phyloP scores from a whole-genome alignment of 306 rosid species.

The Fragaria vesca region DNA sequence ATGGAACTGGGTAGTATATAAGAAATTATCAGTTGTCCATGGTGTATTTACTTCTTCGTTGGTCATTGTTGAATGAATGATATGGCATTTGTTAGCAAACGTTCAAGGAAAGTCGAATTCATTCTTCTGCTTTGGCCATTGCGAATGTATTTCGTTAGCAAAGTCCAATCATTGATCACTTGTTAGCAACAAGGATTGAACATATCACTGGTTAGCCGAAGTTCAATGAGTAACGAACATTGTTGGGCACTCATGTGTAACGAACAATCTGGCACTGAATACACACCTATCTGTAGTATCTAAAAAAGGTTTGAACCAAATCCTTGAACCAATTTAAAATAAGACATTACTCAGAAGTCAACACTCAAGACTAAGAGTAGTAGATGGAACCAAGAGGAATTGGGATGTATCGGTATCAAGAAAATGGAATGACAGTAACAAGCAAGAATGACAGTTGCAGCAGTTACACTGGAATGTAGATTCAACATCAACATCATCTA shows the following conservation, averaged over 20 bases:
- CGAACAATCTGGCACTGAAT: background rate
- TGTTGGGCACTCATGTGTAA: background rate
- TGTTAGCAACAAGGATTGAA: background rate
- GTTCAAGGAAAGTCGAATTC: no score
- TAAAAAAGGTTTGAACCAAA: background rate
- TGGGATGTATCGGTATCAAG: no score
- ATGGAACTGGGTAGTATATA: no score
- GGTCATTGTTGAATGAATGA: background rate
- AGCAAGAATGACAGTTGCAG: background rate
- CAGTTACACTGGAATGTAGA: background rate
- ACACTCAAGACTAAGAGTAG: no score
- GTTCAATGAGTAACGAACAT: background rate
- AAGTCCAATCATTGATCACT: background rate
- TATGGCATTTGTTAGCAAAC: background rate
- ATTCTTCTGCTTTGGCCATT: no score
- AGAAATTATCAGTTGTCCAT: no score
- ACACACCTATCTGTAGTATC: background rate
- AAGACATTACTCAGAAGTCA: no score
- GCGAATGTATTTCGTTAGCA: background rate
- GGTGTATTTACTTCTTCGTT: background rate
- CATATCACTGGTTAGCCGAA: background rate
- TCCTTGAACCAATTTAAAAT: no score
- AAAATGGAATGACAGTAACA: background rate
- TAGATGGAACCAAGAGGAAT: no score
- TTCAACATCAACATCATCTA: background rate